phyloP scores from a whole-genome alignment of 148 eudicot genomes.

The Beta vulgaris region DNA sequence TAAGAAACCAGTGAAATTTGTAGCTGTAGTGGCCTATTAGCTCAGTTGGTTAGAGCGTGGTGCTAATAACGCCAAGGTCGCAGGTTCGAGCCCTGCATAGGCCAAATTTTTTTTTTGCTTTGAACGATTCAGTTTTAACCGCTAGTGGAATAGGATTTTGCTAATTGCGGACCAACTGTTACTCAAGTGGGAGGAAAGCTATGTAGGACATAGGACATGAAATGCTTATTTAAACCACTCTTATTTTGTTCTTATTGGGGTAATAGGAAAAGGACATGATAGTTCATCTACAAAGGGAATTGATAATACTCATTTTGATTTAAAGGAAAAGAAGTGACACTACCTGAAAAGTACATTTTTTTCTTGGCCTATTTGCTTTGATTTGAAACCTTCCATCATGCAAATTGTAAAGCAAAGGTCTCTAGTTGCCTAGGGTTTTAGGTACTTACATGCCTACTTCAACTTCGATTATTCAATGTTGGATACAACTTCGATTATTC shows the following conservation, averaged over 20 bases:
- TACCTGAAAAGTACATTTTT: conserved; percentile 16
- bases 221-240: neutral
- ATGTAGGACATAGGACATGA: neutral
- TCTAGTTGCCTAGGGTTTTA: neutral
- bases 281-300: conserved; percentile 12
- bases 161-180: neutral
- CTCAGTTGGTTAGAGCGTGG: conserved; percentile 77
- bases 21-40: conserved; percentile 59
- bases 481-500: no score
- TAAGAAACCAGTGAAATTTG: no score
- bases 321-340: conserved; percentile 21
- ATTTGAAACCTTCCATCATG: conserved; percentile 13
- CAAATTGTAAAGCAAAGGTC: conserved; percentile 1
- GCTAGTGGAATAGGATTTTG: neutral
- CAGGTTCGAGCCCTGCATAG: conserved; percentile 92
- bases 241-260: neutral
- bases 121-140: neutral
- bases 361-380: conserved; percentile 19
- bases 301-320: conserved; percentile 26
- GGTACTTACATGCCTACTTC: neutral
- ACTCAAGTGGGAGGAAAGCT: conserved; percentile 2
- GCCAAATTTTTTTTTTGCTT: conserved; percentile 29
- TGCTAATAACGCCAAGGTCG: conserved; percentile 97
- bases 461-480: no score
- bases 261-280: conserved; percentile 13